Percentiles rank a stretch among this genome's conserved stretches.
phyloP scores from a whole-genome alignment of 371 early-diverging fungal species.

The Apophysomyces variabilis region DNA sequence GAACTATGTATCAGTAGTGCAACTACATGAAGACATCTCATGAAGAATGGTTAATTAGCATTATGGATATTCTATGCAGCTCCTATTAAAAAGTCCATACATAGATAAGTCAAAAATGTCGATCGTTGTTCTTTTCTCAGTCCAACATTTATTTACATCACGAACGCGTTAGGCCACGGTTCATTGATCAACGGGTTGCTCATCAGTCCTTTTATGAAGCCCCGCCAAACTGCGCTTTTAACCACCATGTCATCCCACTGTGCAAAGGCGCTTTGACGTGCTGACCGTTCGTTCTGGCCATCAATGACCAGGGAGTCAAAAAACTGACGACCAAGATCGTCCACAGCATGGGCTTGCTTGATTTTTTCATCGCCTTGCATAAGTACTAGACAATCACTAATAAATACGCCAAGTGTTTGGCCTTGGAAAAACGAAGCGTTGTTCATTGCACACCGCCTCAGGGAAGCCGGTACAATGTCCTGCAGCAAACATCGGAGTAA shows the following conservation, averaged over 20 bases:
- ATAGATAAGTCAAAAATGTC: too few species aligned
- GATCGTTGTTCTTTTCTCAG: not conserved
- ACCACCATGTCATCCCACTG: slow-evolving; percentile 33
- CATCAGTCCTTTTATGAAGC: slow-evolving; percentile 55
- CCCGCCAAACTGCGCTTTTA: slow-evolving; percentile 50
- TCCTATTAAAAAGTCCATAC: too few species aligned
- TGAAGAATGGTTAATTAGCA: too few species aligned
- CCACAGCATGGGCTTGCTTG: slow-evolving; percentile 25
- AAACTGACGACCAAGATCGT: slow-evolving; percentile 32
- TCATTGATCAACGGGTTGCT: slow-evolving; percentile 53
- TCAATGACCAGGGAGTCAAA: slow-evolving; percentile 40
- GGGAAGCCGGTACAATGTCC: slow-evolving; percentile 37
- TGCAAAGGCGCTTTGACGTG: slow-evolving; percentile 25
- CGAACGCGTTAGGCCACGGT: slow-evolving; percentile 51
- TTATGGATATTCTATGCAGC: too few species aligned
- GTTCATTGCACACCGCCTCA: slow-evolving; percentile 28
- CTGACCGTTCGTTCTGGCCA: slow-evolving; percentile 18
- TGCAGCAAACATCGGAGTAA: slow-evolving; percentile 43
- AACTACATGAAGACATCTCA: too few species aligned
- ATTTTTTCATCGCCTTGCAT: slow-evolving; percentile 20
- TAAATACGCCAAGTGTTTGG: slow-evolving; percentile 57
- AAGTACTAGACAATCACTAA: slow-evolving; percentile 49
- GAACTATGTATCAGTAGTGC: too few species aligned
- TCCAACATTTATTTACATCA: slow-evolving; percentile 17
- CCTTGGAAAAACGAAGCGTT: slow-evolving; percentile 55